Percentiles rank a stretch among this genome's conserved stretches.
phyloP scores from a whole-genome alignment of 768 basidiomycete genomes.

The Russula emetica region DNA sequence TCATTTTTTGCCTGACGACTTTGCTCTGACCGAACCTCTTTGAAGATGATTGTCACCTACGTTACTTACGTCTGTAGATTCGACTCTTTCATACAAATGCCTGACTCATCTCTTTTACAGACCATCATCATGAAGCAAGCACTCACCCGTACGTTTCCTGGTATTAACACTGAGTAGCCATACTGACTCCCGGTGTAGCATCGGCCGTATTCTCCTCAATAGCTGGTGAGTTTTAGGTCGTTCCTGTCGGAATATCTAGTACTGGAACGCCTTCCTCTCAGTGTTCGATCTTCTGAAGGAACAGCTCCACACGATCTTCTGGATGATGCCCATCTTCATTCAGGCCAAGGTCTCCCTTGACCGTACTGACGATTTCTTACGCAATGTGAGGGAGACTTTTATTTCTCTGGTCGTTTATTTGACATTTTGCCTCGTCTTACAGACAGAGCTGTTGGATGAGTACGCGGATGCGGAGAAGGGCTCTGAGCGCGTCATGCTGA shows the following conservation, averaged over 20 bases:
- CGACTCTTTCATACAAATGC: not conserved
- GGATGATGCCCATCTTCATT: constrained; percentile 30
- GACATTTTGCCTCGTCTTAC: not conserved
- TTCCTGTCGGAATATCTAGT: not conserved
- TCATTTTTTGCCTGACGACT: not conserved
- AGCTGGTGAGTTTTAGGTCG: constrained; percentile 19
- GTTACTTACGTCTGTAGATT: constrained; percentile 32
- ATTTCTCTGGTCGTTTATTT: not conserved
- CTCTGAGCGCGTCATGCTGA: constrained; percentile 22
- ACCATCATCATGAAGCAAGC: constrained; percentile 36
- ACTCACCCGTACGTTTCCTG: constrained; percentile 31
- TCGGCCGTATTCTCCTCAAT: constrained; percentile 34
- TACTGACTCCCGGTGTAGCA: constrained; percentile 19
- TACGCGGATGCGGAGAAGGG: constrained; percentile 27
- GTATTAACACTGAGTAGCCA: not conserved
- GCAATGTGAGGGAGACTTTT: constrained; percentile 28
- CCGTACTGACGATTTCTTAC: constrained; percentile 40
- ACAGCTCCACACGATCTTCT: constrained; percentile 33
- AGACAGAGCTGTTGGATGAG: constrained; percentile 37
- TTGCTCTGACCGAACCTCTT: not conserved
- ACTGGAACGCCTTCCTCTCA: constrained; percentile 8
- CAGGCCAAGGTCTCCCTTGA: constrained; percentile 39
- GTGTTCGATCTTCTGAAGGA: constrained; percentile 42
- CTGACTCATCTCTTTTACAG: constrained; percentile 4
- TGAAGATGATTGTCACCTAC: constrained; percentile 37